phyloP scores from a whole-genome alignment of 179 eudicot species.

The Nepenthes alata region DNA sequence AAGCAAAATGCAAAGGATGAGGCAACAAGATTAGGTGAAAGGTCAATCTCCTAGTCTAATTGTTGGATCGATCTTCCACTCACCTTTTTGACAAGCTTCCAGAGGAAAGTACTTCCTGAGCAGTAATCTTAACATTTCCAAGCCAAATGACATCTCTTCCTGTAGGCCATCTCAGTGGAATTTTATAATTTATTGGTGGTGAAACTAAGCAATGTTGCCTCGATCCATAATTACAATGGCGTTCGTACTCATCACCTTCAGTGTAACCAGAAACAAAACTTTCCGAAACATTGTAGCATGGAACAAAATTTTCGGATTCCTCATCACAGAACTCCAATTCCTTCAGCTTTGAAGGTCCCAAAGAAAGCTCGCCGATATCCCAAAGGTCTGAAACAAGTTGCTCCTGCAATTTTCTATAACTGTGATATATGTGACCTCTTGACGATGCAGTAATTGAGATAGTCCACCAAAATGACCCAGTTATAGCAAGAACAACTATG shows the following conservation, averaged over 20 bases:
- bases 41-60: not conserved
- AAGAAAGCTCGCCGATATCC: constrained; percentile 78
- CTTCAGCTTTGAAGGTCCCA: constrained; percentile 48
- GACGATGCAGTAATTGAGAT: constrained; percentile 55
- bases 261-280: constrained; percentile 46
- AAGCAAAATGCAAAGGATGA: not conserved
- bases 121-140: constrained; percentile 86
- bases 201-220: constrained; percentile 54
- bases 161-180: constrained; percentile 93
- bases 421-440: constrained; percentile 57
- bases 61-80: constrained; percentile 4
- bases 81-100: constrained; percentile 98
- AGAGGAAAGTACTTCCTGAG: constrained; percentile 89
- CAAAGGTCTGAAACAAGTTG: constrained; percentile 74
- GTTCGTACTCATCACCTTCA: constrained; percentile 45
- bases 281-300: constrained; percentile 73
- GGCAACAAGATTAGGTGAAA: not conserved
- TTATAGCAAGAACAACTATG: constrained; percentile 64
- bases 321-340: constrained; percentile 68
- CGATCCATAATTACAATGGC: constrained; percentile 41
- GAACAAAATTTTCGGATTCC: constrained; percentile 63
- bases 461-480: constrained; percentile 91
- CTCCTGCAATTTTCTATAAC: constrained; percentile 72
- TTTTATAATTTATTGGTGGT: constrained; percentile 59
- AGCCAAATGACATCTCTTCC: constrained; percentile 97